Percentiles rank a stretch among this genome's conserved stretches.
These are phyloP conservation scores for Boletus semigastroideus DNA, from an alignment of 1,284 basidiomycete species.

Conservation along the genomic window DNA sequence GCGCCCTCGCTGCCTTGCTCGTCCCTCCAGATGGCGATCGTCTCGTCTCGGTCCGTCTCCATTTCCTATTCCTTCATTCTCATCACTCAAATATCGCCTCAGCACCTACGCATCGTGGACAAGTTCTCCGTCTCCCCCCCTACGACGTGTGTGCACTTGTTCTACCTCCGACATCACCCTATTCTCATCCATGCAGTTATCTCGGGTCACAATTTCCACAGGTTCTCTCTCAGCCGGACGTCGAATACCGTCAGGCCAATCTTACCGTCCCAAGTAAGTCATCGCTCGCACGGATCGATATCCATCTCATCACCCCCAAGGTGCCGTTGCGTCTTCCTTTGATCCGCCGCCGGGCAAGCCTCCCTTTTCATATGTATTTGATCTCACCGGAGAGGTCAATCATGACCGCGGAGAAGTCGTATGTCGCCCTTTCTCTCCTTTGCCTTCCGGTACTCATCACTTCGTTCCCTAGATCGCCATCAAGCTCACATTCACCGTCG, in stretches of 20 bases:
- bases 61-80: constrained; percentile 3
- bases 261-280: constrained; percentile 66
- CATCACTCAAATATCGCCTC: constrained; percentile 3
- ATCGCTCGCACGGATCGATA: constrained; percentile 1
- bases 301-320: constrained; percentile 37
- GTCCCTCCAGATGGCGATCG: constrained; percentile 63
- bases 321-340: constrained; percentile 62
- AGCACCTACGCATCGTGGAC: constrained; percentile 81
- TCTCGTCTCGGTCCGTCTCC: constrained; percentile 66
- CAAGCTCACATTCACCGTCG: constrained; percentile 72
- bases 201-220: constrained; percentile 75
- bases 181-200: constrained; percentile 51
- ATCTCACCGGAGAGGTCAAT: constrained; percentile 78
- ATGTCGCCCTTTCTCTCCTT: constrained; percentile 22
- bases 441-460: constrained; percentile 4
- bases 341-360: constrained; percentile 65
- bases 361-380: constrained; percentile 75
- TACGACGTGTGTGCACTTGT: constrained; percentile 65
- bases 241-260: constrained; percentile 86
- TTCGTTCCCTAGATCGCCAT: constrained; percentile 63
- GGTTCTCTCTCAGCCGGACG: constrained; percentile 60
- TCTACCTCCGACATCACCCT: constrained; percentile 7
- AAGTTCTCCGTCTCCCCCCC: constrained; percentile 82
- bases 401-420: constrained; percentile 80
- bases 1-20: constrained; percentile 61